Percentiles rank a stretch among this genome's conserved stretches.
phyloP scores from a whole-genome alignment of 164 flowering plant genomes.

The Piper longum region DNA sequence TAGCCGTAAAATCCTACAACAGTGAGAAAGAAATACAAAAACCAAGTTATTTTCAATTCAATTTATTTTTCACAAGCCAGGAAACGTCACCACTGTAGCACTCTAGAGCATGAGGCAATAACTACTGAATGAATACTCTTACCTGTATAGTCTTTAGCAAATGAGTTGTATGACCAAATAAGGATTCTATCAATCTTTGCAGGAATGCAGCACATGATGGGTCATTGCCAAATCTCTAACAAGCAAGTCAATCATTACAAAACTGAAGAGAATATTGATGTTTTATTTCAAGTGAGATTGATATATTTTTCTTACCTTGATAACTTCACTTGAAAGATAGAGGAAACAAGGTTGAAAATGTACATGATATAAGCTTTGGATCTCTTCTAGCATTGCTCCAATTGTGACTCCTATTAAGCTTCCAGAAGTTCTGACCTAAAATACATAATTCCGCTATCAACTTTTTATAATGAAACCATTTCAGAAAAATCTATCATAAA shows the following conservation, averaged over 20 bases:
- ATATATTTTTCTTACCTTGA: constrained; percentile 44
- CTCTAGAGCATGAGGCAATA: neutral
- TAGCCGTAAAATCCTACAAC: constrained; percentile 20
- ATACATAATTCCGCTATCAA: neutral
- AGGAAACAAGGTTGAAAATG: constrained; percentile 97
- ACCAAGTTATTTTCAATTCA: neutral
- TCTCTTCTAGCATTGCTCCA: constrained; percentile 88
- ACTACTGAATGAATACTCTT: neutral
- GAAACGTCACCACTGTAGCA: neutral
- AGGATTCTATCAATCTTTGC: constrained; percentile 60
- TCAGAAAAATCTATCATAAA: neutral
- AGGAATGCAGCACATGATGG: constrained; percentile 82
- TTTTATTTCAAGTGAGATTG: neutral
- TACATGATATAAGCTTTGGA: constrained; percentile 70
- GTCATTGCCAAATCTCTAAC: constrained; percentile 95
- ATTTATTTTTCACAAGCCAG: neutral
- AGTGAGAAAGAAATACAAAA: neutral
- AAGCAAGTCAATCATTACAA: constrained; percentile 3
- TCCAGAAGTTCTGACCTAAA: constrained; percentile 84
- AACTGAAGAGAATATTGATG: neutral
- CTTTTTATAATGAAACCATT: neutral
- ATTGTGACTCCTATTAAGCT: constrained; percentile 84
- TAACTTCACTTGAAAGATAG: constrained; percentile 97
- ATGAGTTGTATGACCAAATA: constrained; percentile 72
- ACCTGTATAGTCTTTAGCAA: constrained; percentile 73